Percentiles rank a stretch among this genome's conserved stretches.
These are phyloP conservation scores for Fonsecaea erecta DNA, from an alignment of 2,329 filamentous ascomycete genomes.

Conservation along the genomic window DNA sequence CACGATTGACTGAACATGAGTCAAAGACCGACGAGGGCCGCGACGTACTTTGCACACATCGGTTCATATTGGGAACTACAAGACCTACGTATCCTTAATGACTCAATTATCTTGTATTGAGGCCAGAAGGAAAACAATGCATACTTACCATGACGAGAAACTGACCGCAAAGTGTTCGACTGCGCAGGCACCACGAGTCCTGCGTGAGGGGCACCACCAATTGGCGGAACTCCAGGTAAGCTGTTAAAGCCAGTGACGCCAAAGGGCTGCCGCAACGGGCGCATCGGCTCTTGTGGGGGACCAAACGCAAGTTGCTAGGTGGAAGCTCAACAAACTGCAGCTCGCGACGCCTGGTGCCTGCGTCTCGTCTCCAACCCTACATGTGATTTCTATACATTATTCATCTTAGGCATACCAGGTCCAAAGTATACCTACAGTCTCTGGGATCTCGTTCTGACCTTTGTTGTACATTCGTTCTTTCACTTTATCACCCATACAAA, in stretches of 20 bases:
- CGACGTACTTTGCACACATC: not conserved
- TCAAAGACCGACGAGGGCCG: not conserved
- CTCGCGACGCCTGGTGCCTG: constrained; percentile 1
- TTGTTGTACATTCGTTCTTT: not conserved
- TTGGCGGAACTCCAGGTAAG: too few relatives aligned
- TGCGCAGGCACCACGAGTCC: not conserved
- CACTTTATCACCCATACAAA: not conserved
- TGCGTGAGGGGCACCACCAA: not conserved
- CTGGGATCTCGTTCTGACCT: not conserved
- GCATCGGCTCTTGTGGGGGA: not conserved
- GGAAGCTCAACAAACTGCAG: not conserved
- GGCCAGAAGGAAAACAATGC: not conserved
- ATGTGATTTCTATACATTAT: not conserved
- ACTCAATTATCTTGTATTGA: not conserved
- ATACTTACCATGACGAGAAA: too few relatives aligned
- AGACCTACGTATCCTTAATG: not conserved
- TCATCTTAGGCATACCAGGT: too few relatives aligned
- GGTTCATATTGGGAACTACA: not conserved
- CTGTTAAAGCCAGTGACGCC: not conserved
- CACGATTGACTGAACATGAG: constrained; percentile 1
- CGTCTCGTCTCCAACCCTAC: not conserved
- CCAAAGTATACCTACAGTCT: not conserved
- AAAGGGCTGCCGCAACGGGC: not conserved
- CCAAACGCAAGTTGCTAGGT: not conserved
- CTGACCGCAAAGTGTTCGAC: not conserved